Evolutionary conservation across 768 basidiomycete genomes (phyloP), one percentile per base, ranked within the genome.

Genomic region (Bullera alba): DNA sequence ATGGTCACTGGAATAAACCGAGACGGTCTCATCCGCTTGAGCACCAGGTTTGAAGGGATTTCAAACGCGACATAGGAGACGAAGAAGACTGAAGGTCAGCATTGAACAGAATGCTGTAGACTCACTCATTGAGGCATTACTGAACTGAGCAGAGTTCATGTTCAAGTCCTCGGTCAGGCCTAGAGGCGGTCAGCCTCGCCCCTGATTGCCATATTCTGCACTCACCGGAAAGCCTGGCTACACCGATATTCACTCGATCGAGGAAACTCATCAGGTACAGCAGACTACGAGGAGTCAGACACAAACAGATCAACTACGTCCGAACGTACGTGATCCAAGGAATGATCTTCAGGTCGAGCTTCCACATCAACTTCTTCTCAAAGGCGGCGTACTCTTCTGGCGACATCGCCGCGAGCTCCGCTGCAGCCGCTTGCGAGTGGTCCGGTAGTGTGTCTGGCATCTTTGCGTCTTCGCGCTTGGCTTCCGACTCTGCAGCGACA

Each of bases 291-390:
- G 26, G 48, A n/a, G n/a, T n/a, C n/a, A n/a, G n/a, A n/a, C 45
- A 43, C 38, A 17, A 53, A 17, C 47, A 42, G 26, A n/a, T 5
- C 4, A 42, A 16, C 15, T n/a, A 3, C 32, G 4, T 15, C 1
- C 23, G 16, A 19, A 66, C 63, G 53, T 58, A 67, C 68, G 67
- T 69, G 61, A 71, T 67, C 70, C 70, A 71, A 12, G 70, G 70
- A 2, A 71, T 65, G 28, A 71, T 46, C 34, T 59, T 60, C 42
- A 38, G 45, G 39, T 71, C 70, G 37, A 69, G 55, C 60, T 69
- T 69, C 45, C 56, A 43, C 5, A 71, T 16, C 35, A 69, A 46
- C 8, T 55, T 55, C 50, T 54, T 60, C 37, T 71, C 70, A 5
- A 57, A 51, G 30, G 28, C 58, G 8, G 42, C 48, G 35, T 60